A percentile compares a stretch with the other conserved stretches of the same genome.
Evolutionary conservation across 495 filamentous ascomycete species (phyloP).

Genomic region (Aspergillus sclerotioniger): DNA sequence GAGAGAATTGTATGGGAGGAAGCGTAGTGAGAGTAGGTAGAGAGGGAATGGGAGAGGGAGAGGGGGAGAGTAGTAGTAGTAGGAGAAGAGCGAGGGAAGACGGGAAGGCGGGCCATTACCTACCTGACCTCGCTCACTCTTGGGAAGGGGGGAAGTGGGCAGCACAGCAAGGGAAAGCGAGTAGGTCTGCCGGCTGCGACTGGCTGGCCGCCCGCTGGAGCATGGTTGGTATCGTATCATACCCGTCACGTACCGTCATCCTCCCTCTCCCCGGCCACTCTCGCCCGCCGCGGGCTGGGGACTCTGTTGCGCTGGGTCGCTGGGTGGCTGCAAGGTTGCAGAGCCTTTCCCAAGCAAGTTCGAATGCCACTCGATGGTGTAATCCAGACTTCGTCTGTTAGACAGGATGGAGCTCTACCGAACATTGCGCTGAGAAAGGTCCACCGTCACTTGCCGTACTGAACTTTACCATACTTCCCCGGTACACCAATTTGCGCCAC

Average conservation of each 20-base stretch:
- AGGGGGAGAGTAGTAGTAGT: constrained; percentile 57
- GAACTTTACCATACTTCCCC: constrained; percentile 9
- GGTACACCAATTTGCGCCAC: constrained; percentile 13
- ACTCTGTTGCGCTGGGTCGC: constrained; percentile 2
- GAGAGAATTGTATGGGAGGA: constrained; percentile 61
- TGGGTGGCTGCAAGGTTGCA: constrained; percentile 5
- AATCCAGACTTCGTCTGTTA: background rate
- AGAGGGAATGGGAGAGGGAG: constrained; percentile 38
- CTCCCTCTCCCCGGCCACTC: constrained; percentile 9
- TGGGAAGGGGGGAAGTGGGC: constrained; percentile 24
- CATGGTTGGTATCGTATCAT: constrained; percentile 23
- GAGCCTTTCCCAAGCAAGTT: background rate
- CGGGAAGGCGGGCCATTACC: constrained; percentile 29
- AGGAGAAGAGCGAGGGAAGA: constrained; percentile 43
- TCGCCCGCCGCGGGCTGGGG: constrained; percentile 8
- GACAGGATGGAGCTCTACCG: background rate
- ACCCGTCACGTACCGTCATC: constrained; percentile 20
- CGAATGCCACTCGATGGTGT: constrained; percentile 5
- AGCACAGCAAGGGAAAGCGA: constrained; percentile 26
- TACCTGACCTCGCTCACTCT: constrained; percentile 14
- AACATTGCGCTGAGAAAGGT: constrained; percentile 12
- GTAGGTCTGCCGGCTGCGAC: constrained; percentile 15
- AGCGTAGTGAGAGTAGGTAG: constrained; percentile 47
- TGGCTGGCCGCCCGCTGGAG: constrained; percentile 18
- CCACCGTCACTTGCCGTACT: constrained; percentile 9